Conservation (phyloP, 1,139 yeast species). For the Debaryomycetaceae sp. region DNA sequence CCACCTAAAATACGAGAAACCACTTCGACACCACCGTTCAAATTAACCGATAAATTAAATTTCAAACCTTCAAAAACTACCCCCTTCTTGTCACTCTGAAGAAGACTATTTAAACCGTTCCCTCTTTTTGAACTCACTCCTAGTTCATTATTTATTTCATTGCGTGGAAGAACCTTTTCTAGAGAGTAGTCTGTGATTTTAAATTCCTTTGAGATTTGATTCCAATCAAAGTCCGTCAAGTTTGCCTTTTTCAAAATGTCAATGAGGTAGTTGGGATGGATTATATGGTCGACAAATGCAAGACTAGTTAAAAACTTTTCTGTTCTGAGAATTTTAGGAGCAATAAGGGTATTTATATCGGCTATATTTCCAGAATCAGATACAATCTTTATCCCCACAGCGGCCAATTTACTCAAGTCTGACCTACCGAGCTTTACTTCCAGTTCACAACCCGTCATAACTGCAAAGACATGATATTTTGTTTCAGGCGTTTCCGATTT, state of each 20-base stretch:
- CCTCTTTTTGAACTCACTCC: slow-evolving; percentile 18
- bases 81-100: slow-evolving; percentile 27
- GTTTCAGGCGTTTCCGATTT: slow-evolving; percentile 5
- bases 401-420: slow-evolving; percentile 24
- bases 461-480: slow-evolving; percentile 32
- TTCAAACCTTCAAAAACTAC: slow-evolving; percentile 42
- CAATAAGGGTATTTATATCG: slow-evolving; percentile 51
- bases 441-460: slow-evolving; percentile 64
- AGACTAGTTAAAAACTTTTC: slow-evolving; percentile 68
- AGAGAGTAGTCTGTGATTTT: slow-evolving; percentile 31
- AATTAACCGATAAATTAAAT: slow-evolving; percentile 57
- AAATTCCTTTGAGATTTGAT: slow-evolving; percentile 18
- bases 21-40: slow-evolving; percentile 66
- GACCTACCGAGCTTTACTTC: slow-evolving; percentile 36
- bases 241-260: slow-evolving; percentile 34
- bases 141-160: slow-evolving; percentile 32
- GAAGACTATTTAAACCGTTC: slow-evolving; percentile 18
- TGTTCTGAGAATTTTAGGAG: slow-evolving; percentile 79
- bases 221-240: slow-evolving; percentile 14
- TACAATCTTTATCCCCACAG: slow-evolving; percentile 41
- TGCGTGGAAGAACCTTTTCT: slow-evolving; percentile 28
- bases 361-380: slow-evolving; percentile 25
- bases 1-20: slow-evolving; percentile 59
- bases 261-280: slow-evolving; percentile 46
- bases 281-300: slow-evolving; percentile 33